These are phyloP conservation scores for Penicillium cataractarum DNA, from an alignment of 495 filamentous ascomycete genomes.

Conservation along the genomic window DNA sequence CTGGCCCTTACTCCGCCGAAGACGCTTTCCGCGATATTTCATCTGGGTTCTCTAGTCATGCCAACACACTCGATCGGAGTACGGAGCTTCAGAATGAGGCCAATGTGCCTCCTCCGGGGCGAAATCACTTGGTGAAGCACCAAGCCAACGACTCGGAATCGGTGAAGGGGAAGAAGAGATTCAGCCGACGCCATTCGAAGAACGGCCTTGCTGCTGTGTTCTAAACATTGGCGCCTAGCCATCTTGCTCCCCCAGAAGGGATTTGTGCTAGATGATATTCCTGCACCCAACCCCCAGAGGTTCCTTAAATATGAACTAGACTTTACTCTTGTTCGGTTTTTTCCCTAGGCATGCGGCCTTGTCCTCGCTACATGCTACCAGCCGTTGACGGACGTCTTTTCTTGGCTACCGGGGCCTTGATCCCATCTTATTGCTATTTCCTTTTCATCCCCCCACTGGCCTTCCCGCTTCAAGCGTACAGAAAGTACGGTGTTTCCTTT, in stretches of 20 bases:
- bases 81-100: constrained; percentile 45
- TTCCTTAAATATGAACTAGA: not conserved
- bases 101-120: constrained; percentile 33
- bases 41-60: constrained; percentile 72
- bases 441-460: not conserved
- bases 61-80: constrained; percentile 70
- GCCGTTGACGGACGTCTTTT: not conserved
- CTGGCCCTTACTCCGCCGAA: constrained; percentile 68
- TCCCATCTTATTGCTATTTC: not conserved
- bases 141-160: constrained; percentile 56
- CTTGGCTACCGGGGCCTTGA: not conserved
- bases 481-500: constrained; percentile 24
- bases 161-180: constrained; percentile 71
- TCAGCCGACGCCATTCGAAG: constrained; percentile 88
- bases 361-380: not conserved
- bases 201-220: constrained; percentile 85
- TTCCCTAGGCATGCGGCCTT: not conserved
- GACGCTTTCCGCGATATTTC: constrained; percentile 72
- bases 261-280: not conserved
- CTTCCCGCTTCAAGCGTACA: constrained; percentile 7
- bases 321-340: not conserved
- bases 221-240: constrained; percentile 35
- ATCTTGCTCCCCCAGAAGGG: not conserved
- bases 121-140: constrained; percentile 53
- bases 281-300: not conserved